Conservation (phyloP, 225 moss, liverwort and hornwort species). For the Sphagnum tenellum region DNA sequence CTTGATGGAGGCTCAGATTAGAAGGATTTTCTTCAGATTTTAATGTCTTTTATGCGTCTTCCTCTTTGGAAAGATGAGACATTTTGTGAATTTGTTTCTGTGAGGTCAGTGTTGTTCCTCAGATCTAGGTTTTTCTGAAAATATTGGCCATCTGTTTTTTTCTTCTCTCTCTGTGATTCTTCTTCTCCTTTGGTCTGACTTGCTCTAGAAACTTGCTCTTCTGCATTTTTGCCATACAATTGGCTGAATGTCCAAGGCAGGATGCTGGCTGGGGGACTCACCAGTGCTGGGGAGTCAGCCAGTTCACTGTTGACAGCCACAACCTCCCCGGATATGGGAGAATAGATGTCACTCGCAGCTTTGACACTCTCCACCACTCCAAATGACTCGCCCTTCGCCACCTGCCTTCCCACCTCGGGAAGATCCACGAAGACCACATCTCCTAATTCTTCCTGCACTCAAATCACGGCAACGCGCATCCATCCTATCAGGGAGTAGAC, state of each 20-base stretch:
- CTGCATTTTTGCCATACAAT: too few relatives aligned
- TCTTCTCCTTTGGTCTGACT: background rate
- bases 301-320: constrained; percentile 57
- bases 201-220: background rate
- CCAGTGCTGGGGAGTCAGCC: constrained; percentile 35
- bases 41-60: too few relatives aligned
- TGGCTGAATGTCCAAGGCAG: too few relatives aligned
- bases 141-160: background rate
- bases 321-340: constrained; percentile 61
- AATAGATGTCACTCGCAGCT: constrained; percentile 72
- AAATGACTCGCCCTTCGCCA: constrained; percentile 34
- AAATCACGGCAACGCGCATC: too few relatives aligned
- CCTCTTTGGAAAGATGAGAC: too few relatives aligned
- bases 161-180: background rate
- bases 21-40: too few relatives aligned
- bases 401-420: constrained; percentile 31
- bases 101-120: too few relatives aligned
- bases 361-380: constrained; percentile 89
- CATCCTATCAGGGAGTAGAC: too few relatives aligned
- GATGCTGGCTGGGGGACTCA: constrained; percentile 6
- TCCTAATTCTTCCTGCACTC: constrained; percentile 39
- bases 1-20: too few relatives aligned
- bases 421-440: constrained; percentile 75
- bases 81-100: too few relatives aligned
- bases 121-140: background rate